Evolutionary conservation across 2,329 filamentous ascomycete species (phyloP), one percentile per base, ranked within the genome.

Genomic region (Curvularia sp.): DNA sequence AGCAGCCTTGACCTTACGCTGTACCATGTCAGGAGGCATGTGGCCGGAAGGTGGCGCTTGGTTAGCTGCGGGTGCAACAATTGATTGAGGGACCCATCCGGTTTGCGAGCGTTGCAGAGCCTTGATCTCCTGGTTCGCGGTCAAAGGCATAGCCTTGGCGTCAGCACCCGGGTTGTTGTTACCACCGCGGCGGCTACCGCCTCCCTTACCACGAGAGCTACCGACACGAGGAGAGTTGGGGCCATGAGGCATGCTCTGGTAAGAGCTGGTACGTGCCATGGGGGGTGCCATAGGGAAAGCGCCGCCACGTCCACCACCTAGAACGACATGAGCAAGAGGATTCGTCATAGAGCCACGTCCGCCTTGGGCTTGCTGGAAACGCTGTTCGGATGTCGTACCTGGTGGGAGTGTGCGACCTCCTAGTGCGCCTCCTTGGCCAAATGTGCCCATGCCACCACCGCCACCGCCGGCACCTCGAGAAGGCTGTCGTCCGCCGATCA

Each of bases 1-100:
- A 61, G 91, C 91, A 64, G 93, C 90, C 88, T 99, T 99, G 77
- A 99, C 95, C 88, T 99, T 99, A 69, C 94, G 89, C 82, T 99
- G 95, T 58, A 99, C 95, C 83, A 95, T 88, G 70, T 94, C 92
- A 24, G 95, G 94, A 65, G 96, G 88, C 81, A 98, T 86, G 70
- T 91, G 75, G 15, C 72, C 73, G 3, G 65, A 53, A 39, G 51
- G 38, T 46, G 58, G 55, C n/a, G n/a, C n/a, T 13, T 63, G 60
- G 28, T 63, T 57, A 43, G 60, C 49, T 8, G 43, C 43, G 2
- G 53, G 53, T 46, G 67, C 81, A 78, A 59, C 82, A 76, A 63
- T 82, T 79, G 55, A 83, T 53, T 83, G 88, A 26, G 95, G 92
- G 81, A 96, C 97, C 95, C 95, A 99, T 51, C 95, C 94, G 56